phyloP scores from a whole-genome alignment of 2,329 filamentous ascomycete species.

The Monascus ruber region DNA sequence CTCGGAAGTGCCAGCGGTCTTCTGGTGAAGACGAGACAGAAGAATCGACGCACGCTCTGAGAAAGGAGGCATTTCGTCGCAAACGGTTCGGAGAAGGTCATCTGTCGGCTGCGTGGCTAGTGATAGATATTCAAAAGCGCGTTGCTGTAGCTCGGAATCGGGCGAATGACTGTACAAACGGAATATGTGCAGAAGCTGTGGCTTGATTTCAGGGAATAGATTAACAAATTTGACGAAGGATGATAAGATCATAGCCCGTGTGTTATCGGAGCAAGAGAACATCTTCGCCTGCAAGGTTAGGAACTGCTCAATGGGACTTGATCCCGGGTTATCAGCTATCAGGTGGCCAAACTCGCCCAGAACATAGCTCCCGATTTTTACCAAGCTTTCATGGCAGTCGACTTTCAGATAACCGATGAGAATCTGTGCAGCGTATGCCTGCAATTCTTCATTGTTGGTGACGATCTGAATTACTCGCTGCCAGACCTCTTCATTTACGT shows the following conservation, averaged over 20 bases:
- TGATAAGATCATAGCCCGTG: slow-evolving; percentile 85
- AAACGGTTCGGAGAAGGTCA: slow-evolving; percentile 82
- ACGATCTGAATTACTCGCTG: slow-evolving; percentile 97
- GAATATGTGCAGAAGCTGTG: slow-evolving; percentile 83
- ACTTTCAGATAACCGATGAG: slow-evolving; percentile 85
- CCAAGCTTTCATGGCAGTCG: slow-evolving; percentile 89
- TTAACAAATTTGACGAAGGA: slow-evolving; percentile 98
- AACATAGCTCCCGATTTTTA: slow-evolving; percentile 95
- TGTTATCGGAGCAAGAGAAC: slow-evolving; percentile 74
- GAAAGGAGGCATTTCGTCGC: slow-evolving; percentile 98
- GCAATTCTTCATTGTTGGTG: slow-evolving; percentile 96
- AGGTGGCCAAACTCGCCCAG: slow-evolving; percentile 95
- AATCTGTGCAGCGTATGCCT: slow-evolving; percentile 91
- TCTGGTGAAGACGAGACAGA: slow-evolving; percentile 84
- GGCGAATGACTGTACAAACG: slow-evolving; percentile 85
- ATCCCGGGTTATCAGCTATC: slow-evolving; percentile 81
- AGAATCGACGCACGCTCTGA: slow-evolving; percentile 88
- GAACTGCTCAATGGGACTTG: slow-evolving; percentile 95
- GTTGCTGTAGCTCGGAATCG: slow-evolving; percentile 89
- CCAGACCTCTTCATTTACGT: slow-evolving; percentile 98
- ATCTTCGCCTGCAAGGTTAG: slow-evolving; percentile 85
- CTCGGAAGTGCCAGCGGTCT: slow-evolving; percentile 83
- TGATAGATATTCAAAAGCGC: slow-evolving; percentile 87
- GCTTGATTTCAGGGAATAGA: slow-evolving; percentile 95
- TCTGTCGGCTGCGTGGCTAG: slow-evolving; percentile 79